phyloP scores from a whole-genome alignment of 805 yeast genomes.

The Sporopachydermia lactativora region DNA sequence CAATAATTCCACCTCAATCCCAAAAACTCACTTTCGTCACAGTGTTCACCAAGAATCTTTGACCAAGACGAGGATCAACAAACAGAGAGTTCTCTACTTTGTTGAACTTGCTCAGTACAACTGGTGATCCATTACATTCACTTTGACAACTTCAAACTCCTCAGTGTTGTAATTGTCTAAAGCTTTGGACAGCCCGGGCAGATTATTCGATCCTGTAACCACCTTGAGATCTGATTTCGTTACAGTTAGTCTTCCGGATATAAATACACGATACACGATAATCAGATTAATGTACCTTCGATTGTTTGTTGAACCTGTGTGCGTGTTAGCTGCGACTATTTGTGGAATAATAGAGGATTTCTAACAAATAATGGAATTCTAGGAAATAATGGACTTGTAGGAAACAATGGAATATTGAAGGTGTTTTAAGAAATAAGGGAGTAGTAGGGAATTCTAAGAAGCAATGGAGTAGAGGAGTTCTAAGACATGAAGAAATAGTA shows the following conservation, averaged over 20 bases:
- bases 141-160: conserved; percentile 22
- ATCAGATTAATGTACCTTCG: conserved; percentile 19
- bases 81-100: conserved; percentile 7
- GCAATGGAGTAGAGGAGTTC: no score
- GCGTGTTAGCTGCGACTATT: no score
- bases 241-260: conserved; percentile 9
- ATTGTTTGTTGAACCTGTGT: conserved; percentile 19
- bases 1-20: no score
- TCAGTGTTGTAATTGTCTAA: conserved; percentile 27
- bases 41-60: background rate
- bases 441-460: no score
- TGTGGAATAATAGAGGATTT: no score
- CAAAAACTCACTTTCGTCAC: conserved; percentile 12
- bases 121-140: conserved; percentile 20
- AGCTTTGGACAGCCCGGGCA: conserved; percentile 19
- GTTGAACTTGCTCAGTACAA: conserved; percentile 11
- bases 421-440: no score
- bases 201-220: conserved; percentile 5
- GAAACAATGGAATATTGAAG: no score
- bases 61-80: background rate
- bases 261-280: conserved; percentile 16
- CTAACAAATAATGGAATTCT: no score
- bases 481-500: no score
- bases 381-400: no score
- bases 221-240: conserved; percentile 18